Evolutionary conservation across 306 rosid species (phyloP), one percentile per base, ranked within the genome.

Genomic region (Sesbania bispinosa): DNA sequence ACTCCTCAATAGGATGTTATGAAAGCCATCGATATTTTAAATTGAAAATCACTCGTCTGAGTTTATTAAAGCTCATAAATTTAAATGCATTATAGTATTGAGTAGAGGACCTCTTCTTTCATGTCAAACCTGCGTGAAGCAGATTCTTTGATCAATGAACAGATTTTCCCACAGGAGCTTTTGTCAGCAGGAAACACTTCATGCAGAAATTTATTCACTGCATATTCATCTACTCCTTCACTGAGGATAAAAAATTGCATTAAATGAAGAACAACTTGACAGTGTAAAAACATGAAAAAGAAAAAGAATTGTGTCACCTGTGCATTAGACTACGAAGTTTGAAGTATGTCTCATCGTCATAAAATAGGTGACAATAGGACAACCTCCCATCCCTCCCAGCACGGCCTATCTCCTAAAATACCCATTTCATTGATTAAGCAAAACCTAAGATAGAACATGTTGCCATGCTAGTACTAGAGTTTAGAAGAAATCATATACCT

Each of bases 311-410:
- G 51, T 59, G 29, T 69, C 48, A 93, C 98, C 98, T 87, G 82
- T 86, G 71, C 90, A 83, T 83, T 27, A 93, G 92, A 86, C 98
- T 93, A 55, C 92, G 96, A 26, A 90, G 97, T 84, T 89, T 93
- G 80, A 85, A 81, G 75, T 84, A 90, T 4, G 85, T 90, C 41
- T 76, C 89, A 68, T 83, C 85, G 9, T 93, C 98, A 59, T 83
- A 88, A 79, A 88, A 89, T 13, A 93, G 86, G 85, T 90, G 97
- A 81, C 98, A 90, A 81, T 74, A 80, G 43, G 94, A 90, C 80
- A 81, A 75, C 81, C 96, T 86, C 73, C 96, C 98, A 85, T 93
- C 97, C 78, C 95, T 85, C 53, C 97, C 92, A 60, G 98, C 96
- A 66, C 98, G 94, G 43, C 95, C 98, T 39, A 89, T 90, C 71